Evolutionary conservation across 2,329 filamentous ascomycete species (phyloP).

Genomic region (Geoglossum cookeanum): DNA sequence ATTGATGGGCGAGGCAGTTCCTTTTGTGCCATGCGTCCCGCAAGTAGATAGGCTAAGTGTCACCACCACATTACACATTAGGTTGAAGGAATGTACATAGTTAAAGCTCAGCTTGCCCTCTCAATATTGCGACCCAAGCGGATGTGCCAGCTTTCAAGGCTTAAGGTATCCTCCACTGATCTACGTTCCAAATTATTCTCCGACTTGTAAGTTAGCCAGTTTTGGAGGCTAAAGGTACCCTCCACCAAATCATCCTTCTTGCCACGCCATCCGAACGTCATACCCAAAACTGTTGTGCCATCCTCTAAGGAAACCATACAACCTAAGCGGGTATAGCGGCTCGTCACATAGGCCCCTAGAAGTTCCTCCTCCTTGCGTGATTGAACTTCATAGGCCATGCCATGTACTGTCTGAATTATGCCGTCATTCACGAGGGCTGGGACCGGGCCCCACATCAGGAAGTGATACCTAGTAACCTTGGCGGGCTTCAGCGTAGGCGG

Average conservation of each 20-base stretch:
- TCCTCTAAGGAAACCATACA: neutral
- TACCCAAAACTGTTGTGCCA: neutral
- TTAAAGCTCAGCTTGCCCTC: no score
- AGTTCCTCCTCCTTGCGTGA: neutral
- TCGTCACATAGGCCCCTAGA: neutral
- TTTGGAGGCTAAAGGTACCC: neutral
- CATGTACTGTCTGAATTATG: neutral
- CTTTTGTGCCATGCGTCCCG: no score
- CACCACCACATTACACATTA: no score
- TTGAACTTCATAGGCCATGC: neutral
- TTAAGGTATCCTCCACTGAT: no score
- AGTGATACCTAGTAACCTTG: neutral
- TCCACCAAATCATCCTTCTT: neutral
- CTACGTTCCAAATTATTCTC: neutral
- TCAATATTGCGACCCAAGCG: no score
- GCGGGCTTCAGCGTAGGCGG: neutral
- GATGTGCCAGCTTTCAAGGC: no score
- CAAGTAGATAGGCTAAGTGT: no score
- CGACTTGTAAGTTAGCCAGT: neutral
- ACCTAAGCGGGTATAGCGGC: neutral
- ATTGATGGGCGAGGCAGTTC: no score
- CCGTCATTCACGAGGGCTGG: neutral
- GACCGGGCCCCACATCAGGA: neutral
- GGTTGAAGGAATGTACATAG: no score
- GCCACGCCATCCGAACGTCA: neutral